Base-by-base conservation (phyloP, 352 stramenopile genomes). In the Albugo laibachii region DNA sequence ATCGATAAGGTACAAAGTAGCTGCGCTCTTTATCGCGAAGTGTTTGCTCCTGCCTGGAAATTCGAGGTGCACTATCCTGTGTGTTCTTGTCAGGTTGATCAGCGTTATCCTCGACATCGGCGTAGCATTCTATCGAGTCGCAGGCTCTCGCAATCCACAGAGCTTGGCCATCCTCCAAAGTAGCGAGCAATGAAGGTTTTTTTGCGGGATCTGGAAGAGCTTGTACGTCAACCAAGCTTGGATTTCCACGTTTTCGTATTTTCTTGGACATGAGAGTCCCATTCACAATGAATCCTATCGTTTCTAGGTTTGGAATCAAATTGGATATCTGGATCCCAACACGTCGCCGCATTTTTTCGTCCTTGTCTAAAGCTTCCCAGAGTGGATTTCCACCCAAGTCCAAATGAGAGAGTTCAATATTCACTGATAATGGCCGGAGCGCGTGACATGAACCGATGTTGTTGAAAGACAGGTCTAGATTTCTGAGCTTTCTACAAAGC, bases 291-390 rank as follows among this genome's bases (percentile, higher is more conserved):
- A 66, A 83, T 6, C 74, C 77, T 1, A 89, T 49, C 0, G 65
- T 78, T 34, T 57, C 54, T 13, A 89, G 53, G 18, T 54, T 73
- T 37, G 77, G 74, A 13, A 89, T 50, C 13, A 89, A 60, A 53
- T 89, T 89, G 8, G 82, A 48, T 1, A 89, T 56, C n/a, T 87
- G 64, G n/a, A 76, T 67, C 14, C 75, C 78, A 35, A 80, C 78
- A 13, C 73, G 61, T 4, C 65, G 69, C 44, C 83, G 69, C 8
- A 65, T 62, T 16, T 83, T 70, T 36, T 86, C 67, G 0, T 61
- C 77, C 37, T 87, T 62, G 24, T 31, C 24, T 8, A 31, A 8
- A 8, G 3, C 24, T 31, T 31, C 24, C 24, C 24, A 31, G 13
- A 89, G 48, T 3, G 74, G 60, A 39, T 89, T 89, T 5, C 65